Evolutionary conservation across 176 grass and related monocot genomes (phyloP), one percentile per base, ranked within the genome.

Genomic region (Saccharum spontaneum): DNA sequence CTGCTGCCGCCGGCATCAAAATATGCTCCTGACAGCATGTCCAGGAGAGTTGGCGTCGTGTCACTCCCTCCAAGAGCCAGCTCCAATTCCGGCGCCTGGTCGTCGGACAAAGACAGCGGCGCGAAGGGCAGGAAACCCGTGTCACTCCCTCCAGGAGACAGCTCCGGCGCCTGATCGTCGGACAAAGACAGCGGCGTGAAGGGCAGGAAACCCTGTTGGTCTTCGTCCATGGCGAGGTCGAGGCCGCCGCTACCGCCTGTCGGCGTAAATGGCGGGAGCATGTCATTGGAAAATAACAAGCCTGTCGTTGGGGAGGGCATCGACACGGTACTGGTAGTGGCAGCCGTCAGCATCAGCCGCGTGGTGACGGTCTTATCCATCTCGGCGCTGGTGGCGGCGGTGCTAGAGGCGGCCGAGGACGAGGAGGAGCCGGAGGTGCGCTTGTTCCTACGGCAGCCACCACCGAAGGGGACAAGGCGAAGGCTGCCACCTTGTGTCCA

Each of bases 401-500:
- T 60, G 22, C 55, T n/a, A 8, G 54, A 59, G 54, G 20, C 20
- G 0, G 20, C 55, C 3, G 22, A 60, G 22, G 55, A 23, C 3
- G 22, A 60, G 8, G 55, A 59, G 55, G 8, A 60, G 20, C 55
- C 1, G 8, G 55, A 60, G 20, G 22, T 3, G 8, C 55, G 55
- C 55, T 60, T 60, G 55, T 60, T 60, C 22, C 55, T 60, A 22
- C 55, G 55, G 22, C 7, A 60, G 22, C 55, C 22, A 3, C 55
- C 55, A 3, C 22, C 55, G 55, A 23, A 0, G 22, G 54, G 54
- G 54, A 59, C 20, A 0, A 9, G 2, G 60, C 23, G 60, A 10
- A 63, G 60, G 23, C 4, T 64, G 10, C 61, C 24, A 2, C 61
- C 61, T 0, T 64, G 61, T 64, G 92, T 94, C 92, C 92, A 94